Evolutionary conservation across 2,329 filamentous ascomycete genomes (phyloP), one percentile per base, ranked within the genome.

Genomic region (Cladorrhinum sp.): DNA sequence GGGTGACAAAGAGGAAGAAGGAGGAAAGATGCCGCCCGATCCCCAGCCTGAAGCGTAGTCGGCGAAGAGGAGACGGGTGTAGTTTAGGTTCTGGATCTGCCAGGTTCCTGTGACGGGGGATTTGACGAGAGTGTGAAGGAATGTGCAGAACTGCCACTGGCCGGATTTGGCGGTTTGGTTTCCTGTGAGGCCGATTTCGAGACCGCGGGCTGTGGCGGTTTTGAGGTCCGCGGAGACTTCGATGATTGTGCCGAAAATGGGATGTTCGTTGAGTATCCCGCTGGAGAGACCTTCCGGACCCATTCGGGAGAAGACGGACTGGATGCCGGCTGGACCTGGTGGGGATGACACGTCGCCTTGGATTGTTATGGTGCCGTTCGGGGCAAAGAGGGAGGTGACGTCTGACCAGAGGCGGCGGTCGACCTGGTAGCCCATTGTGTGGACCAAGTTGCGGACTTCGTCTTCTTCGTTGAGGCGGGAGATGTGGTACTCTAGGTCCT

Each of bases 121-220:
- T 48, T 63, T 62, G 57, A 58, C 55, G 58, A 63, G 61, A 8
- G 23, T 48, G 52, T 66, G 62, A 24, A 52, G 60, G 58, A 64
- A 66, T 3, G 58, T 50, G 50, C 49, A 56, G 57, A 66, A 66
- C 55, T 59, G 60, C 64, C 64, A 66, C 27, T 64, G 52, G 12
- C 58, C 62, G 7, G 54, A 57, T 32, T 61, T 61, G 6, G 18
- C 29, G 18, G 53, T 58, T 3, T 48, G 25, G 53, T 64, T 61
- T 45, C 64, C 64, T n/a, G 62, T 62, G 55, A 66, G 57, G n/a
- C 60, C 64, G 25, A 66, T 58, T 52, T 66, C 62, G 20, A 64
- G 55, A 22, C 64, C 64, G 20, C 64, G 59, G 9, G 61, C 51
- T 1, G 50, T 55, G 1, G 64, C 64, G 10, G 57, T 36, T 5